These are phyloP conservation scores for Dryas integrifolia DNA, from an alignment of 331 rosid genomes.

Conservation along the genomic window DNA sequence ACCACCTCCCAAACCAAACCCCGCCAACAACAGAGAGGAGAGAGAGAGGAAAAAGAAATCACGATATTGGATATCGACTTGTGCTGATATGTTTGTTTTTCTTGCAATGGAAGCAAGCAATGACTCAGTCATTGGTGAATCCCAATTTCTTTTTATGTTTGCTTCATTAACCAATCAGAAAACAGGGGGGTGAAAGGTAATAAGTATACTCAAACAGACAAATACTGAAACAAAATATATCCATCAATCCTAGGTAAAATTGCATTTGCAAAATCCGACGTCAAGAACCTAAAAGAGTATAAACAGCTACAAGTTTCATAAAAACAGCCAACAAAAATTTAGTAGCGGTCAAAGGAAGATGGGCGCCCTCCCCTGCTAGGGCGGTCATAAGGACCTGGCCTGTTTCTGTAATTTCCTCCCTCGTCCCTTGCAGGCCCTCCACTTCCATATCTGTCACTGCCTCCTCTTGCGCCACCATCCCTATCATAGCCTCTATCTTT, in stretches of 20 bases:
- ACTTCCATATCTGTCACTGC: slow-evolving; percentile 57
- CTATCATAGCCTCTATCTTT: slow-evolving; percentile 70
- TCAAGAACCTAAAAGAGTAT: slow-evolving; percentile 21
- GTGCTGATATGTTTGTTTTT: too few species aligned
- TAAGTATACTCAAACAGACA: not conserved
- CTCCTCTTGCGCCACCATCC: slow-evolving; percentile 57
- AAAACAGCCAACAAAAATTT: slow-evolving; percentile 12
- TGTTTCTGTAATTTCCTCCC: slow-evolving; percentile 62
- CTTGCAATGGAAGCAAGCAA: too few species aligned
- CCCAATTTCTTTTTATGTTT: not conserved
- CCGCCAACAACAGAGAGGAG: too few species aligned
- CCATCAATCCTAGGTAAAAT: slow-evolving; percentile 27
- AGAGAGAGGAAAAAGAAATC: too few species aligned
- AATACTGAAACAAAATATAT: not conserved
- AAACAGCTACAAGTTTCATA: slow-evolving; percentile 18
- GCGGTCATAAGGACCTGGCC: slow-evolving; percentile 75
- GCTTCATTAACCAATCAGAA: not conserved
- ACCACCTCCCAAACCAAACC: too few species aligned
- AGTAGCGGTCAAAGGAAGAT: slow-evolving; percentile 70
- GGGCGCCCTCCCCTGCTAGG: slow-evolving; percentile 59
- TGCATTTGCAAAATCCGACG: slow-evolving; percentile 20
- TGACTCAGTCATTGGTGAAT: too few species aligned
- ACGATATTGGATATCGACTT: too few species aligned
- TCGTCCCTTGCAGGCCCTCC: slow-evolving; percentile 60
- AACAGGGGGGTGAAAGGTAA: not conserved